Conservation (phyloP, 805 yeast species). For the Wickerhamiella domercqiae region DNA sequence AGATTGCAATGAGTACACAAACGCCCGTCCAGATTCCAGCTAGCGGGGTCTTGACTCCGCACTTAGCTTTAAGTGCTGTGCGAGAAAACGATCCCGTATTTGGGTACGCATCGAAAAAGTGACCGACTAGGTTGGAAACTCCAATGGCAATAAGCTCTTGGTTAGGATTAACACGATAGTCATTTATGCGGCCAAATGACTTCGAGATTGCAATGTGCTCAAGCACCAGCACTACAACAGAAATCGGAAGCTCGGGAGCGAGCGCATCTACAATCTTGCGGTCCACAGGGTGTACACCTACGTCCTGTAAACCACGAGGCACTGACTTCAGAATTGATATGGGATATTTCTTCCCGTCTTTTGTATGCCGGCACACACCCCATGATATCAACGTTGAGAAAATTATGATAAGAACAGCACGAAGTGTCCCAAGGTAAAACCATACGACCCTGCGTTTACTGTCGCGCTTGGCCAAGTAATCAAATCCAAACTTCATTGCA, state of each 20-base stretch:
- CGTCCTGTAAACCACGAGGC: conserved; percentile 67
- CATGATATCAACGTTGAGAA: conserved; percentile 73
- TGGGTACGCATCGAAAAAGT: conserved; percentile 86
- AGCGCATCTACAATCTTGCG: conserved; percentile 40
- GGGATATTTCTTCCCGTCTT: conserved; percentile 25
- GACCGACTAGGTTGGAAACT: conserved; percentile 75
- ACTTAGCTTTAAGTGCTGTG: conserved; percentile 85
- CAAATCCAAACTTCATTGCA: conserved; percentile 51
- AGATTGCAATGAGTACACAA: conserved; percentile 75
- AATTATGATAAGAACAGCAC: conserved; percentile 69
- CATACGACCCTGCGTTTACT: conserved; percentile 42
- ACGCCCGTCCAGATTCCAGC: conserved; percentile 85
- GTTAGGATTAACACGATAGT: conserved; percentile 79
- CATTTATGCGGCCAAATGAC: conserved; percentile 84
- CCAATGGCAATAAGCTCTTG: conserved; percentile 93
- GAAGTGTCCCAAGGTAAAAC: conserved; percentile 60
- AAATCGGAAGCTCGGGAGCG: conserved; percentile 72
- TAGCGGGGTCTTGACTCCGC: conserved; percentile 88
- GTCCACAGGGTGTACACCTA: conserved; percentile 57
- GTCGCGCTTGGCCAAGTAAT: conserved; percentile 43
- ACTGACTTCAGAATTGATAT: conserved; percentile 59
- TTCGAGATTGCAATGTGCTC: conserved; percentile 91
- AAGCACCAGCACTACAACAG: conserved; percentile 63
- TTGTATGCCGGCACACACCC: conserved; percentile 40
- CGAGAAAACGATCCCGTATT: conserved; percentile 93